Evolutionary conservation across 2,329 filamentous ascomycete species (phyloP), one percentile per base, ranked within the genome.

Genomic region (Penicillium brevicompactum): DNA sequence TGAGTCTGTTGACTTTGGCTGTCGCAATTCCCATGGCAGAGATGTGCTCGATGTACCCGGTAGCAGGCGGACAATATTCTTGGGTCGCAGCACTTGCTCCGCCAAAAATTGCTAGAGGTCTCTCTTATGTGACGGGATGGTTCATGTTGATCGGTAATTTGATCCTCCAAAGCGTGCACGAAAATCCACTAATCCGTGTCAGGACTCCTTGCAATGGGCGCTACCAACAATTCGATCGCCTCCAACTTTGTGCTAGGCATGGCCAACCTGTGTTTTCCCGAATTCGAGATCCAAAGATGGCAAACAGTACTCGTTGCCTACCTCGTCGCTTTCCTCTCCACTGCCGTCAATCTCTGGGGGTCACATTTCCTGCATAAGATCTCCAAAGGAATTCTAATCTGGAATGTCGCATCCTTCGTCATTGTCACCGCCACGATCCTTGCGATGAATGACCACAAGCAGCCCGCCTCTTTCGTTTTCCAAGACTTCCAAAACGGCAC

Each of bases 21-120:
- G 82, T 85, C 5, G 82, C 81, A 10, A 82, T 84, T 55, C 80
- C 80, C 1, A 83, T 85, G 78, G 83, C 83, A 18, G 83, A 86
- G 63, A 84, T 82, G 75, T 84, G 82, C 56, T 79, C 78, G 27
- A 80, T 79, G 58, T 84, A 81, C 59, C 82, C 82, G 0, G 76
- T 84, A 21, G 82, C 82, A 8, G 80, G 82, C 31, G 80, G 83
- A 6, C 82, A 84, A 61, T 85, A 85, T 62, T 80, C 76, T 1
- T 83, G 83, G 82, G 82, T 84, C 14, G 82, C 81, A 4, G 79
- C 84, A 1, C 71, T 85, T 6, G 80, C 82, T 5, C 83, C 83
- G 2, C 76, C 72, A 6, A 76, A 70, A 21, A 71, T 78, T 42
- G 71, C 76, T 8, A 71, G 77, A 37, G 73, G 74, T 9, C 61